A percentile compares a stretch with the other conserved stretches of the same genome.
phyloP scores from a whole-genome alignment of 768 basidiomycete species.

The Peribolospora baueri region DNA sequence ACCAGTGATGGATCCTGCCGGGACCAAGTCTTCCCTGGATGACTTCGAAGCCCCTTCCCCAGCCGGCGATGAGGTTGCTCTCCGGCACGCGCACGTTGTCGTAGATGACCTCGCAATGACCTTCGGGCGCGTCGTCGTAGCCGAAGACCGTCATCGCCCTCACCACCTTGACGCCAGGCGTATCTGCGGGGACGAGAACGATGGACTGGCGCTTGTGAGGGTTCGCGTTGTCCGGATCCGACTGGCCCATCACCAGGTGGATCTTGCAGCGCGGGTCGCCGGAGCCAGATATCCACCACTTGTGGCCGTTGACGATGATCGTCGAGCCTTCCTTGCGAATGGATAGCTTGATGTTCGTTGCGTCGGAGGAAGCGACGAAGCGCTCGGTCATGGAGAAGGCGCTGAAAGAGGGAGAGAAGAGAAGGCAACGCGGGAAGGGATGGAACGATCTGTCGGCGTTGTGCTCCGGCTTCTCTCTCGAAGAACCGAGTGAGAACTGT shows the following conservation, averaged over 20 bases:
- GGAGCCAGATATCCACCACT: conserved; percentile 98
- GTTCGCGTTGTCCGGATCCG: conserved; percentile 51
- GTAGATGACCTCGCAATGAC: conserved; percentile 86
- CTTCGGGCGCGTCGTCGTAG: conserved; percentile 79
- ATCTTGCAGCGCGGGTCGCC: conserved; percentile 72
- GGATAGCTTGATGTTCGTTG: conserved; percentile 76
- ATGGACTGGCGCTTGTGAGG: conserved; percentile 70
- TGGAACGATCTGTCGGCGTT: no score
- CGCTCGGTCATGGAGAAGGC: conserved; percentile 96
- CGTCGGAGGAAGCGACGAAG: conserved; percentile 29
- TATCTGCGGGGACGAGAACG: conserved; percentile 71
- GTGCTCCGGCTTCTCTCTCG: no score
- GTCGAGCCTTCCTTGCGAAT: conserved; percentile 60
- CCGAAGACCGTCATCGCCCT: conserved; percentile 87
- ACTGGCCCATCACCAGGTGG: conserved; percentile 81
- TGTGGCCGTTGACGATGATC: conserved; percentile 84
- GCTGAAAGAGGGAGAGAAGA: no score
- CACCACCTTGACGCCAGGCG: conserved; percentile 65
- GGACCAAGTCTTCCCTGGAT: conserved; percentile 79
- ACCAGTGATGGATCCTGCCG: conserved; percentile 16
- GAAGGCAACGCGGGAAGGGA: no score
- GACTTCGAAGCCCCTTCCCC: conserved; percentile 90
- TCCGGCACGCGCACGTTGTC: conserved; percentile 78
- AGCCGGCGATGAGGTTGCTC: conserved; percentile 60
- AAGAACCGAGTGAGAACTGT: no score